phyloP scores from a whole-genome alignment of 257 asterid species.

The Buddleja alternifolia region DNA sequence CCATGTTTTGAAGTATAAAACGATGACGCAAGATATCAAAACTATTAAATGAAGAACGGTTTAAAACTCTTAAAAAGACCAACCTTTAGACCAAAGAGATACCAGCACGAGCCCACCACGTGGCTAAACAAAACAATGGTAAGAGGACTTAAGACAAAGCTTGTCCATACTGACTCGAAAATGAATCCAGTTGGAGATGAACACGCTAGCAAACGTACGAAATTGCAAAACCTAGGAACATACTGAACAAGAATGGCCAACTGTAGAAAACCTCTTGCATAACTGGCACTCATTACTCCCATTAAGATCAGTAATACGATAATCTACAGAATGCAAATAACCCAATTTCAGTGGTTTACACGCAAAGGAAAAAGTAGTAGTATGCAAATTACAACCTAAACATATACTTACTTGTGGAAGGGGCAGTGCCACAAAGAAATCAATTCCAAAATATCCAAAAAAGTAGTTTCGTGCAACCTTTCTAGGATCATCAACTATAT shows the following conservation, averaged over 20 bases:
- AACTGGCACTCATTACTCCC: constrained; percentile 50
- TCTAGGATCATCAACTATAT: constrained; percentile 63
- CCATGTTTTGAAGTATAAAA: no score
- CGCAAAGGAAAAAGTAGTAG: background rate
- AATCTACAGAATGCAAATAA: constrained; percentile 37
- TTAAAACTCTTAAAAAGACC: background rate
- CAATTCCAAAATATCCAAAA: constrained; percentile 55
- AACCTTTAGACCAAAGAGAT: constrained; percentile 72
- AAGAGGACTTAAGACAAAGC: constrained; percentile 55
- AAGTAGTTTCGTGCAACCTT: constrained; percentile 68
- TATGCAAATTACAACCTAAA: no score
- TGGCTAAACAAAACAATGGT: constrained; percentile 59
- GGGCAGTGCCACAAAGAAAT: constrained; percentile 67
- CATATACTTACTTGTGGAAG: constrained; percentile 69
- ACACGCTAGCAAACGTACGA: constrained; percentile 61
- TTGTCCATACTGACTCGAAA: constrained; percentile 70
- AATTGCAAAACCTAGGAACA: constrained; percentile 55
- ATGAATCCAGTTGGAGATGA: constrained; percentile 60
- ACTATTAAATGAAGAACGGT: background rate
- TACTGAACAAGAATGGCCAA: constrained; percentile 56
- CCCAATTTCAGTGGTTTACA: constrained; percentile 4
- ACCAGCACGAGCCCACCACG: constrained; percentile 69
- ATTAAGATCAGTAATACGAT: constrained; percentile 49
- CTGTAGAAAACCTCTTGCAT: constrained; percentile 52
- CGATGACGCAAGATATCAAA: background rate